These are phyloP conservation scores for Podaxis sp. DNA, from an alignment of 768 basidiomycete genomes.

Conservation along the genomic window DNA sequence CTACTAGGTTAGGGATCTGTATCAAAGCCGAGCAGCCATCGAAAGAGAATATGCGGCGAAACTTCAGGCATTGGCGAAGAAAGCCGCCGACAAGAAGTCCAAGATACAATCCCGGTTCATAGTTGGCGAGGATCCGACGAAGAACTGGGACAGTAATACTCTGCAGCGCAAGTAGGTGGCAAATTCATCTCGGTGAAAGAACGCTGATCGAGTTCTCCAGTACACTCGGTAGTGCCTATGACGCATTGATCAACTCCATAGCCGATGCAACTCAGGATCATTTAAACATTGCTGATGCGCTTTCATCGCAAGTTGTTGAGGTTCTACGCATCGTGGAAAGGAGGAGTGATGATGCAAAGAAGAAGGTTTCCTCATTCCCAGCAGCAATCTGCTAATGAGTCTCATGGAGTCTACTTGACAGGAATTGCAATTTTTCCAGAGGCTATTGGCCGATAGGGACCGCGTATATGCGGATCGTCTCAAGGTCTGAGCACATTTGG, in stretches of 20 bases:
- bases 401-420: conserved; percentile 24
- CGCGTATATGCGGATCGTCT: conserved; percentile 61
- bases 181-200: neutral
- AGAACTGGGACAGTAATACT: conserved; percentile 51
- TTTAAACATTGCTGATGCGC: conserved; percentile 57
- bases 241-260: conserved; percentile 62
- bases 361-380: conserved; percentile 46
- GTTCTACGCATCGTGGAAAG: conserved; percentile 58
- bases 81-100: conserved; percentile 68
- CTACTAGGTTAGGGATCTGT: conserved; percentile 67
- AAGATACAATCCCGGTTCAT: conserved; percentile 54
- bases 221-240: conserved; percentile 71
- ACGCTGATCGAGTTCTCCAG: conserved; percentile 33
- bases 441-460: conserved; percentile 68
- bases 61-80: conserved; percentile 62
- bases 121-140: conserved; percentile 68
- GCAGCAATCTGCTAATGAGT: conserved; percentile 1
- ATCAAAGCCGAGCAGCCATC: conserved; percentile 59
- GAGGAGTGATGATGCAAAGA: conserved; percentile 64
- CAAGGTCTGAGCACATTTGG: conserved; percentile 48
- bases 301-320: conserved; percentile 61
- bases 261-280: conserved; percentile 67
- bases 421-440: conserved; percentile 73
- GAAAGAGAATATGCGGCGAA: conserved; percentile 81
- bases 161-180: conserved; percentile 51